Base-by-base conservation (phyloP, 2,329 filamentous ascomycete genomes). In the Colletotrichum sp. region DNA sequence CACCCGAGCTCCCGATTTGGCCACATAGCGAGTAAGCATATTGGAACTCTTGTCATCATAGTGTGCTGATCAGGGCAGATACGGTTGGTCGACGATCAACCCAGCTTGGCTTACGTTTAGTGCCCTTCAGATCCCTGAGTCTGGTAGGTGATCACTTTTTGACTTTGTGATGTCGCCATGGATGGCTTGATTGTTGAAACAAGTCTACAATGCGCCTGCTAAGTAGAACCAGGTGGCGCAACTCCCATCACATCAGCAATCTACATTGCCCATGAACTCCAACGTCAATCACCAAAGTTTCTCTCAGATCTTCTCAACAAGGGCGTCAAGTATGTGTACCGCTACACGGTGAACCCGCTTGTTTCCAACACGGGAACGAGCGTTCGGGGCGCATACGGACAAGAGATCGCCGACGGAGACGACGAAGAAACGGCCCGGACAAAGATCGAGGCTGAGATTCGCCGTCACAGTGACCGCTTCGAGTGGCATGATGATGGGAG, bases 1-100 rank as follows among this genome's bases (percentile, higher is more conserved):
- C 83, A 6, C 82, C 84, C 9, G 82, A 84, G 22, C 76, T 85
- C n/a, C 84, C 84, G 0, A 85, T 85, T 28, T 86, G 82, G 83
- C 83, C 83, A 6, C 84, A 84, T 27, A 84, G 82, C 36, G 84
- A 85, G 71, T 70, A 43, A 32, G 67, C 48, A 32, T 13, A 32
- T 36, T 10, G 8, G 0, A n/a, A 18, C 15, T 6, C 25, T 22
- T 16, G 18, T 34, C 30, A 22, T 16, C 16, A 43, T 15, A 10
- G 8, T 39, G 18, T 28, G n/a, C 55, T 70, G 15, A 70, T 32
- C 16, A 12, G 22, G 3, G 16, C 18, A 70, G 55, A 25, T 85
- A 85, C 36, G 84, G 84, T 2, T 84, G 82, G 83, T 84, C 82
- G 3, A 84, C 80, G 1, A 82, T 85, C 69, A 82, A 85, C 60